Evolutionary conservation across 1,139 yeast genomes (phyloP), one percentile per base, ranked within the genome.

Genomic region (Sugiyamaella neomexicana): DNA sequence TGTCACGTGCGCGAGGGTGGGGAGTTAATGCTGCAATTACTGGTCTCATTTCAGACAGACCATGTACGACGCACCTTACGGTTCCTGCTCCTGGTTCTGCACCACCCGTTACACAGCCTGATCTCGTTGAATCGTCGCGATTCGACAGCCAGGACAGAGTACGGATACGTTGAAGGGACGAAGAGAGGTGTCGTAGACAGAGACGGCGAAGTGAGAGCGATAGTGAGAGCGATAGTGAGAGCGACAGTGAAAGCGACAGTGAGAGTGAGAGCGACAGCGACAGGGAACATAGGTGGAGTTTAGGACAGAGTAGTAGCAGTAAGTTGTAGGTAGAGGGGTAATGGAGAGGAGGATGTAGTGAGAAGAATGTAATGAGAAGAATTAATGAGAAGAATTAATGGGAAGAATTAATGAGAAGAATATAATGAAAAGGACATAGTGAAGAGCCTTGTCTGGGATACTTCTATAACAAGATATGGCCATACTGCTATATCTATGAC

Each of bases 51-150:
- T 38, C 38, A 34, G 16, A 2, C 38, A 34, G 16, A 2, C 38
- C 13, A 34, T n/a, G 38, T 34, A 34, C 38, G 15, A 34, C 16
- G 38, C n/a, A 34, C 38, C 38, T 34, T 34, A 34, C 38, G 16
- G 38, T 13, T 34, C 16, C 25, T 12, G 13, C 38, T 13, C 8
- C 38, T 34, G 13, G 16, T 34, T 3, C 38, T 34, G 16, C 16
- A 13, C 38, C 38, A 12, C 13, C 15, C 38, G 13, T 16, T 12
- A 10, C 38, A 13, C 38, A 34, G 15, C 38, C 38, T 34, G 38
- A 34, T 34, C 38, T n/a, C 38, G 25, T 34, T n/a, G 38, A 34
- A n/a, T n/a, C 38, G 38, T 36, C 39, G 12, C 39, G 39, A 13
- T 7, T 36, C 39, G 39, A 36, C 39, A 36, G 16, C 39, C 10